These are phyloP conservation scores for Pyrrhoderma noxium DNA, from an alignment of 1,284 basidiomycete species.

Conservation along the genomic window DNA sequence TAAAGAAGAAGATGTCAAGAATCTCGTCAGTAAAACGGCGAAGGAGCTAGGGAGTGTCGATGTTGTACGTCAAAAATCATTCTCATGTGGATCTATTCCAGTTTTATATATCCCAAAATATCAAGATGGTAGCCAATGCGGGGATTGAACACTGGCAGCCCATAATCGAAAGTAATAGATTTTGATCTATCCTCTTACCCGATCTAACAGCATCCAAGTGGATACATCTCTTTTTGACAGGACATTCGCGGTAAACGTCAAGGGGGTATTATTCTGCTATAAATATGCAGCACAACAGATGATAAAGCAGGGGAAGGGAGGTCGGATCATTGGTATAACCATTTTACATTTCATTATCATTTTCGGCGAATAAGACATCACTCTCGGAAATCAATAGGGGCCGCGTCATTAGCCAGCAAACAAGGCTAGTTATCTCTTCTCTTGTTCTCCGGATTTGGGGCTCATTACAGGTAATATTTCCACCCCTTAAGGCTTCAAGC, in stretches of 20 bases:
- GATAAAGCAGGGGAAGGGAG: slow-evolving; percentile 19
- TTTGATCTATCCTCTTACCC: not conserved
- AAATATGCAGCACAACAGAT: slow-evolving; percentile 20
- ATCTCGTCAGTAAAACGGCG: slow-evolving; percentile 19
- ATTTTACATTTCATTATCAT: too few relatives aligned
- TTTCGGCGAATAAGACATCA: too few relatives aligned
- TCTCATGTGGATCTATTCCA: not conserved
- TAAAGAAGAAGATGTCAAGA: slow-evolving; percentile 19
- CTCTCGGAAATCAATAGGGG: slow-evolving; percentile 1
- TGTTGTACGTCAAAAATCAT: slow-evolving; percentile 17
- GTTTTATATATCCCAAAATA: not conserved
- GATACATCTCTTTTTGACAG: slow-evolving; percentile 11
- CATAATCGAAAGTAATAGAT: slow-evolving; percentile 3
- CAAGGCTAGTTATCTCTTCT: not conserved
- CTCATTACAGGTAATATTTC: too few relatives aligned
- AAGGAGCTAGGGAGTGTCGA: slow-evolving; percentile 20
- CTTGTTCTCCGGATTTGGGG: too few relatives aligned
- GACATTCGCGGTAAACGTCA: slow-evolving; percentile 17
- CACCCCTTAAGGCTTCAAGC: not conserved
- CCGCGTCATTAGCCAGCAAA: slow-evolving; percentile 13
- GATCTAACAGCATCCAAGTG: slow-evolving; percentile 2
- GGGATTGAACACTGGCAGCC: slow-evolving; percentile 5
- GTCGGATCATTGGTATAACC: slow-evolving; percentile 18
- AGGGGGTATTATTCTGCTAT: slow-evolving; percentile 18
- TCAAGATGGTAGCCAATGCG: slow-evolving; percentile 20